Conservation (phyloP, 345 rosid genomes). For the Salix suchowensis region DNA sequence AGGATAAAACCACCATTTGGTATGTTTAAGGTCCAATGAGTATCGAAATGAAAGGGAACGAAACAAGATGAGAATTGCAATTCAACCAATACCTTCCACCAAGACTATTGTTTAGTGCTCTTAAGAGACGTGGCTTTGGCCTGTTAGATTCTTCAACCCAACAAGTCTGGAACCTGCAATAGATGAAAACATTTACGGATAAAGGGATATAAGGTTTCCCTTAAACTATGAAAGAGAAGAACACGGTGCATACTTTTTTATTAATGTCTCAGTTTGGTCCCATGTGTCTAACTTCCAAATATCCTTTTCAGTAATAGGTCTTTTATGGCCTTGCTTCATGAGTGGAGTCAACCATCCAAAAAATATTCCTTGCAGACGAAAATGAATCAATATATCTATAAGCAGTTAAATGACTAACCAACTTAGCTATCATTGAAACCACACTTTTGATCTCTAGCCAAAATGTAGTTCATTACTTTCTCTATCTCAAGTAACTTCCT, state of each 20-base stretch:
- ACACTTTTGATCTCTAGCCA: neutral
- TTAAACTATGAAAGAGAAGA: slow-evolving; percentile 2
- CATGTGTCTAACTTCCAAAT: slow-evolving; percentile 89
- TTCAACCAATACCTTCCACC: slow-evolving; percentile 66
- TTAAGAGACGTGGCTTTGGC: slow-evolving; percentile 79
- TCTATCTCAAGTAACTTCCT: neutral
- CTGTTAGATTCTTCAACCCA: slow-evolving; percentile 76
- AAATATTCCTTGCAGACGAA: slow-evolving; percentile 11
- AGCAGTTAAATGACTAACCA: neutral
- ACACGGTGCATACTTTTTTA: slow-evolving; percentile 9
- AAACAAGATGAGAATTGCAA: neutral
- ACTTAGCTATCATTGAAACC: neutral
- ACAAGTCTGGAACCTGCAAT: slow-evolving; percentile 63
- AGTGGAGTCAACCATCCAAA: slow-evolving; percentile 91
- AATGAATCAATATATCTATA: neutral
- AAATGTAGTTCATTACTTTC: neutral
- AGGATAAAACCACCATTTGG: neutral
- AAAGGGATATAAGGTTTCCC: neutral
- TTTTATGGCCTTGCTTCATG: slow-evolving; percentile 77
- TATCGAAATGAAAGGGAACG: neutral
- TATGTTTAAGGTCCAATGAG: neutral
- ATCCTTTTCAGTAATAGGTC: slow-evolving; percentile 88
- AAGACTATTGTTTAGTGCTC: slow-evolving; percentile 72
- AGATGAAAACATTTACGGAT: neutral
- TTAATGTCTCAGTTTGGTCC: slow-evolving; percentile 87